Conservation (phyloP, 179 eudicot species). For the Vitellaria paradoxa region DNA sequence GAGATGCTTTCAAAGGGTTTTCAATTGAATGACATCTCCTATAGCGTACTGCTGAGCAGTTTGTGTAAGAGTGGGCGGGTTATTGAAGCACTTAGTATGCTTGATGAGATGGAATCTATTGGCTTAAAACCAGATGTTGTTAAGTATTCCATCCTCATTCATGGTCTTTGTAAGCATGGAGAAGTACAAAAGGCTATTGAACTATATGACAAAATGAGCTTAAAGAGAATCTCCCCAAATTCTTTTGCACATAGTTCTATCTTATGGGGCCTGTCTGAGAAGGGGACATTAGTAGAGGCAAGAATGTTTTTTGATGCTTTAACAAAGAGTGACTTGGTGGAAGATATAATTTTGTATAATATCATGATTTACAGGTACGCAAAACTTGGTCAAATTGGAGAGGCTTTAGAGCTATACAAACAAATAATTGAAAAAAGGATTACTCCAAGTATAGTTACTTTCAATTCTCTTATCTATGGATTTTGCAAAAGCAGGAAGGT, state of each 20-base stretch:
- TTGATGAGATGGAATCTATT: conserved; percentile 51
- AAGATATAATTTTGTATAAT: conserved; percentile 60
- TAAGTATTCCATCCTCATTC: conserved; percentile 62
- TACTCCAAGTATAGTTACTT: conserved; percentile 64
- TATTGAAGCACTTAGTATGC: conserved; percentile 50
- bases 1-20: conserved; percentile 65
- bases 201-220: conserved; percentile 49
- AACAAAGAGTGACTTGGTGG: conserved; percentile 29
- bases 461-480: conserved; percentile 79
- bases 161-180: conserved; percentile 71
- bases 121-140: conserved; percentile 59
- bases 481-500: conserved; percentile 53
- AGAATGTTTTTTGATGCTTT: conserved; percentile 55
- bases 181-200: conserved; percentile 52
- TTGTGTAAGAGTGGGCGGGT: conserved; percentile 63
- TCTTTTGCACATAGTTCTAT: conserved; percentile 44
- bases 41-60: conserved; percentile 55
- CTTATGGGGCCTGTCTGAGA: conserved; percentile 53
- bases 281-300: conserved; percentile 54
- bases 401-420: conserved; percentile 53
- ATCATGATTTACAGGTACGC: conserved; percentile 74
- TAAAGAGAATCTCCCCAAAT: conserved; percentile 46
- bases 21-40: conserved; percentile 40
- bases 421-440: conserved; percentile 51
- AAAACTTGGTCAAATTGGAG: conserved; percentile 49